phyloP scores from a whole-genome alignment of 768 basidiomycete genomes.

The Chalciporus sphaerocephalus region DNA sequence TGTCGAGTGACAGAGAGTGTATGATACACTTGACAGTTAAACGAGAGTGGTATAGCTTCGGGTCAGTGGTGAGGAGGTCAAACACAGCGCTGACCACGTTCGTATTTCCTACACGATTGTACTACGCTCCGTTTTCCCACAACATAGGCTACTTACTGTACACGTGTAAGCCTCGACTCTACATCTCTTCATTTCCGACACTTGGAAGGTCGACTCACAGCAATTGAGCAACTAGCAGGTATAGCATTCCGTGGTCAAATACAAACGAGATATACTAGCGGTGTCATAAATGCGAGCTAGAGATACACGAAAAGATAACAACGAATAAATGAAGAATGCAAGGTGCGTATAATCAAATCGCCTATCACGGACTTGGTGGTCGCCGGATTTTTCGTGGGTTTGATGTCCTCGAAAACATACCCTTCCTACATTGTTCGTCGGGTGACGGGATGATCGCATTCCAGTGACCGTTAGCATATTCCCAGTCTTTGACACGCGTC shows the following conservation, averaged over 20 bases:
- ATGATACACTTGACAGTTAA: background rate
- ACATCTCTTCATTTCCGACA: constrained; percentile 11
- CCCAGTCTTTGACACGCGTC: constrained; percentile 38
- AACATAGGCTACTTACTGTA: too few species aligned
- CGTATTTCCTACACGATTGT: background rate
- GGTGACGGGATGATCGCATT: constrained; percentile 43
- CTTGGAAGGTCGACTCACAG: background rate
- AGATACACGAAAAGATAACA: constrained; percentile 4
- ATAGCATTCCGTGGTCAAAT: background rate
- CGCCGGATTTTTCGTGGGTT: constrained; percentile 1
- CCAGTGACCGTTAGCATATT: constrained; percentile 53
- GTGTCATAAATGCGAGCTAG: background rate
- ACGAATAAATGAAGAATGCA: background rate
- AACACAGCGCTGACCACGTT: background rate
- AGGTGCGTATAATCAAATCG: constrained; percentile 1
- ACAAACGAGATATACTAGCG: background rate
- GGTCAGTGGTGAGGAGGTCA: background rate
- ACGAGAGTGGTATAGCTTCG: background rate
- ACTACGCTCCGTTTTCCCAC: background rate
- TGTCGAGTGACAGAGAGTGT: background rate
- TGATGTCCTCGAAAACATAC: constrained; percentile 38
- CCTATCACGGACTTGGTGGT: constrained; percentile 1
- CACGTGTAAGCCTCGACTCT: too few species aligned
- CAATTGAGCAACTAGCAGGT: background rate
- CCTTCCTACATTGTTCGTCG: constrained; percentile 42